These are phyloP conservation scores for Termitomyces heimii DNA, from an alignment of 768 basidiomycete species.

Conservation along the genomic window DNA sequence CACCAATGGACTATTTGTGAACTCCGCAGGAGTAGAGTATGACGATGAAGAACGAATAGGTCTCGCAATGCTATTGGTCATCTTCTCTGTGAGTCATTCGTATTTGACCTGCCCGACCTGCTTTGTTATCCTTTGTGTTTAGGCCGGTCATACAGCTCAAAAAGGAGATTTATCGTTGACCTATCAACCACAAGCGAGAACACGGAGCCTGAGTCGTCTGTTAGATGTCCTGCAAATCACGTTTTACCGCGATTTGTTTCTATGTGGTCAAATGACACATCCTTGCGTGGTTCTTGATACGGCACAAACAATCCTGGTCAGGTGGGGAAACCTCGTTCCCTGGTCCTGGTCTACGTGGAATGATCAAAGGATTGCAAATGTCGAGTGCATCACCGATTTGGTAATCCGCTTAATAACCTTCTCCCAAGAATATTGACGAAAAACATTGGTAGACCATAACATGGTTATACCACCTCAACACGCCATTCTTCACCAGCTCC, in stretches of 20 bases:
- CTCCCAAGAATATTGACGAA: neutral
- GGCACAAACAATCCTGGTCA: constrained; percentile 46
- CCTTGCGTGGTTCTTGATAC: constrained; percentile 27
- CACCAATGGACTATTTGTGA: constrained; percentile 8
- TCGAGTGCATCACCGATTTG: constrained; percentile 42
- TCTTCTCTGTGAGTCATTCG: constrained; percentile 30
- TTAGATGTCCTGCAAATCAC: constrained; percentile 34
- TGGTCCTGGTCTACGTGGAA: constrained; percentile 67
- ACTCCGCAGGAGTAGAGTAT: constrained; percentile 2
- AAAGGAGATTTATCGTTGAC: neutral
- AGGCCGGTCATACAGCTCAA: constrained; percentile 19
- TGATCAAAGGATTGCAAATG: constrained; percentile 43
- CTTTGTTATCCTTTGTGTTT: neutral
- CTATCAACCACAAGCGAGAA: constrained; percentile 28
- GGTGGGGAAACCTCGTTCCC: constrained; percentile 48
- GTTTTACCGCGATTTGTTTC: constrained; percentile 1
- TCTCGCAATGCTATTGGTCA: constrained; percentile 33
- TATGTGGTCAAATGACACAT: neutral
- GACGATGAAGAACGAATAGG: constrained; percentile 24
- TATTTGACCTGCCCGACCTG: neutral
- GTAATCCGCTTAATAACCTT: constrained; percentile 27
- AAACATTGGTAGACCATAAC: constrained; percentile 35
- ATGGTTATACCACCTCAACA: constrained; percentile 44
- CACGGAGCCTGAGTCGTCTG: constrained; percentile 38
- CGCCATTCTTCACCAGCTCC: constrained; percentile 7